Base-by-base conservation (phyloP, 108 stramenopile species). In the Aurantiochytrium sp. region DNA sequence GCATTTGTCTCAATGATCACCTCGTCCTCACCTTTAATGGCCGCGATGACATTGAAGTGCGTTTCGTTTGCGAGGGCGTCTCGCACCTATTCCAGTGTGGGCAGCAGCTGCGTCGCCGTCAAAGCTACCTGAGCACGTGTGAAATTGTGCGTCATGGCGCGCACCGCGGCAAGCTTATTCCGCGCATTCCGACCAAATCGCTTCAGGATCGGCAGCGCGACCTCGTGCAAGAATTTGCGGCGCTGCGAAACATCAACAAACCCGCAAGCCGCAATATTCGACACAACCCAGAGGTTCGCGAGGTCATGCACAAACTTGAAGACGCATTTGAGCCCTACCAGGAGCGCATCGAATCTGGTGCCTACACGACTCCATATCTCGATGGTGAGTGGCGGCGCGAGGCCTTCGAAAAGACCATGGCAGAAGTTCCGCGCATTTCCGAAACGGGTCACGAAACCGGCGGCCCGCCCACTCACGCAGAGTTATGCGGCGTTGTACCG, bases 261-360 rank as follows among this genome's bases (percentile, higher is more conserved):
- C 89, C 89, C 4, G 44, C 42, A 25, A 47, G 43, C 5, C 16
- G n/a, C 19, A 72, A 42, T 5, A n/a, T 89, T 2, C 10, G 6
- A 8, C 76, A 83, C 76, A 47, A 45, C 5, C 5, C 25, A 14
- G 87, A 58, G 5, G 73, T 72, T n/a, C 45, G 44, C 0, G 49
- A 44, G 35, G 44, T 89, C 73, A 69, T 89, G 55, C 28, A 57
- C 55, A 44, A 43, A 10, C 73, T 89, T 19, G 89, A 89, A 49
- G 44, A 44, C 21, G 44, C 19, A 28, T 89, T 89, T 72, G 89
- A 89, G 47, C 19, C 73, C 19, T 87, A 89, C 89, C 59, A 89
- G 19, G 43, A 58, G 44, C 43, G 43, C 23, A 83, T 83, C 51
- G 51, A 53, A 35, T 12, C 19, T 0, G 51, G 51, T 18, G 51